These are phyloP conservation scores for Misopates orontium DNA, from an alignment of 257 asterid genomes.

Conservation along the genomic window DNA sequence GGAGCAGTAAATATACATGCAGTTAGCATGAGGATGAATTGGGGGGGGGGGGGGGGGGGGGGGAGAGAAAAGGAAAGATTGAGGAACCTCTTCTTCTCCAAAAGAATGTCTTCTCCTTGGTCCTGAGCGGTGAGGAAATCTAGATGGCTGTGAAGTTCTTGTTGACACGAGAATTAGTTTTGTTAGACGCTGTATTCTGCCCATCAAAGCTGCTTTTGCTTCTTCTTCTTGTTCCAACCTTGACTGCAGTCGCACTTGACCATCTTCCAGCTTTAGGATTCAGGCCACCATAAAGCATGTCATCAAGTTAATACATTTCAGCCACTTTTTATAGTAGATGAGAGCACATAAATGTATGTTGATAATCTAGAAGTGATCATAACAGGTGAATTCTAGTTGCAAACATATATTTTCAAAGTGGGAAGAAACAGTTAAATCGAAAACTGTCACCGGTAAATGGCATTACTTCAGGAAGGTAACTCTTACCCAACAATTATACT, in stretches of 20 bases:
- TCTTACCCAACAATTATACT: background rate
- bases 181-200: constrained; percentile 94
- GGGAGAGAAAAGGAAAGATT: background rate
- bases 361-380: constrained; percentile 4
- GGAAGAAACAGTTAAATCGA: constrained; percentile 3
- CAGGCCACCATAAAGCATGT: constrained; percentile 37
- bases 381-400: constrained; percentile 18
- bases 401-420: constrained; percentile 8
- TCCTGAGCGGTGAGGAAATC: constrained; percentile 72
- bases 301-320: constrained; percentile 32
- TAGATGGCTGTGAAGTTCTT: constrained; percentile 75
- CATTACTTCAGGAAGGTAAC: constrained; percentile 6
- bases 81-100: constrained; percentile 96
- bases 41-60: background rate
- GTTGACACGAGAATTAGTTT: constrained; percentile 94
- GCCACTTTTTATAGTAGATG: constrained; percentile 13
- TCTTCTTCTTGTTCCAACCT: constrained; percentile 99
- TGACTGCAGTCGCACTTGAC: constrained; percentile 95
- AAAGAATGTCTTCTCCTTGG: constrained; percentile 94
- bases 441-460: background rate
- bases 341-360: constrained; percentile 17
- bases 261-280: constrained; percentile 91
- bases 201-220: constrained; percentile 96
- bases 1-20: constrained; percentile 16
- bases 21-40: constrained; percentile 4